Evolutionary conservation across 352 stramenopile genomes (phyloP).

Genomic region (Phytophthora constricta): DNA sequence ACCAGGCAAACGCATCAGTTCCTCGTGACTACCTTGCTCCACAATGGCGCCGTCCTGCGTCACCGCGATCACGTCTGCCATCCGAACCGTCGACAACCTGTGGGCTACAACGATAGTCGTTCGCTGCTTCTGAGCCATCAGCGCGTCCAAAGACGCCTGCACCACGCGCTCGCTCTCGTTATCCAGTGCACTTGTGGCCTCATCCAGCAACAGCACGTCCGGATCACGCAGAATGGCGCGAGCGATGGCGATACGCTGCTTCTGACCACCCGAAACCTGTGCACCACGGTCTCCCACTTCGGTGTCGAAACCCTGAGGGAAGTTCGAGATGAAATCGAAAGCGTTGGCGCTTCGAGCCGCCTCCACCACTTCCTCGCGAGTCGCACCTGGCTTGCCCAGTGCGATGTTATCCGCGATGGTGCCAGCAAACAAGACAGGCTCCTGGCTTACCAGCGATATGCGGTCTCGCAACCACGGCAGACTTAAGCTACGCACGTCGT

Average conservation of each 20-base stretch:
- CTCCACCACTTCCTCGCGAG: constrained; percentile 44
- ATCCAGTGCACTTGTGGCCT: constrained; percentile 26
- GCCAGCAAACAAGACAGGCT: constrained; percentile 24
- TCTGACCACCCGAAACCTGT: constrained; percentile 29
- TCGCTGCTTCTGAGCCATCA: constrained; percentile 42
- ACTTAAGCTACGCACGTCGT: constrained; percentile 72
- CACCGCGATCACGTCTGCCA: constrained; percentile 83
- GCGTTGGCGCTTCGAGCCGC: constrained; percentile 89
- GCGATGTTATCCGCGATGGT: constrained; percentile 30
- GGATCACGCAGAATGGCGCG: constrained; percentile 87
- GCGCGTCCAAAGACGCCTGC: constrained; percentile 39
- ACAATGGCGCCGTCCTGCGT: constrained; percentile 68
- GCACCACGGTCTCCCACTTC: constrained; percentile 26
- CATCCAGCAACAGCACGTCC: constrained; percentile 67
- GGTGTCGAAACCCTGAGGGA: constrained; percentile 75
- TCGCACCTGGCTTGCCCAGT: constrained; percentile 19
- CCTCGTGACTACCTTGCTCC: constrained; percentile 89
- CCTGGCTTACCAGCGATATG: constrained; percentile 30
- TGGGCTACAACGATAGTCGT: constrained; percentile 88
- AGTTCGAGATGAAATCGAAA: constrained; percentile 91
- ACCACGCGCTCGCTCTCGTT: constrained; percentile 38
- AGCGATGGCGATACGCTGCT: constrained; percentile 46
- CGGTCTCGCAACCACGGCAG: constrained; percentile 42
- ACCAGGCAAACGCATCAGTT: constrained; percentile 41
- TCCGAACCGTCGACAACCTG: constrained; percentile 86